These are phyloP conservation scores for Pythium utonaiense DNA, from an alignment of 352 stramenopile species.

Conservation along the genomic window DNA sequence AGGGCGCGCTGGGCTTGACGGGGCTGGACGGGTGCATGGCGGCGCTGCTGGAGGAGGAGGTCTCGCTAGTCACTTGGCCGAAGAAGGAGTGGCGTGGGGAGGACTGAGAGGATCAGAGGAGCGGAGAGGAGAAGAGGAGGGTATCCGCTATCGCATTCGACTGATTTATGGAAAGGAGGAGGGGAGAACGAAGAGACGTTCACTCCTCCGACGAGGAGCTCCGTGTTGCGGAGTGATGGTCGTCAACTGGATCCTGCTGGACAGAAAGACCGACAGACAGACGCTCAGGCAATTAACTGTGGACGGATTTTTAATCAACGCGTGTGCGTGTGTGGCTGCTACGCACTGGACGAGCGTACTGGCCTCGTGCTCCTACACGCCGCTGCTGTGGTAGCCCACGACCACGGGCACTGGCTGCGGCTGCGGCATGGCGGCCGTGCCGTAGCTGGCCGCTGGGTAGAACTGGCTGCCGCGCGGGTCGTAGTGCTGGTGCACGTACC, in stretches of 20 bases:
- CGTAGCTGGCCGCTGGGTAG: conserved; percentile 10
- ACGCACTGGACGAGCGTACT: too few relatives aligned
- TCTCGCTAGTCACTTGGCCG: not conserved
- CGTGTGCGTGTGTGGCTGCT: too few relatives aligned
- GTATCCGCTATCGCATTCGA: too few relatives aligned
- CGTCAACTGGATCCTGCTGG: not conserved
- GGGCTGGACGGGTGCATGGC: conserved; percentile 26
- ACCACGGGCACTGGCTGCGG: not conserved
- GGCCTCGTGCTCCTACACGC: not conserved
- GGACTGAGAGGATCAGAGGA: not conserved
- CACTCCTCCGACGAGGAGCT: conserved; percentile 4
- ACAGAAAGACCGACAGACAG: too few relatives aligned
- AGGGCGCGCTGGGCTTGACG: conserved; percentile 12
- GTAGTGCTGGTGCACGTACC: conserved; percentile 42
- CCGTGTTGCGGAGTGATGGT: not conserved
- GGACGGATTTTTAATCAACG: not conserved
- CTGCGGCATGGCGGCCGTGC: not conserved
- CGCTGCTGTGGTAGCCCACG: not conserved
- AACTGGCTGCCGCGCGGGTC: conserved; percentile 1
- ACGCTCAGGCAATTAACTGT: conserved; percentile 7
- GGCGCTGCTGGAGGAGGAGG: not conserved
- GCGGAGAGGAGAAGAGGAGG: too few relatives aligned
- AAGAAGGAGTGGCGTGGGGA: not conserved
- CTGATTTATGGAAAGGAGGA: not conserved
- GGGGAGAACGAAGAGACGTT: conserved; percentile 3